Conservation (phyloP, 768 basidiomycete genomes). For the Tricholoma sp. region DNA sequence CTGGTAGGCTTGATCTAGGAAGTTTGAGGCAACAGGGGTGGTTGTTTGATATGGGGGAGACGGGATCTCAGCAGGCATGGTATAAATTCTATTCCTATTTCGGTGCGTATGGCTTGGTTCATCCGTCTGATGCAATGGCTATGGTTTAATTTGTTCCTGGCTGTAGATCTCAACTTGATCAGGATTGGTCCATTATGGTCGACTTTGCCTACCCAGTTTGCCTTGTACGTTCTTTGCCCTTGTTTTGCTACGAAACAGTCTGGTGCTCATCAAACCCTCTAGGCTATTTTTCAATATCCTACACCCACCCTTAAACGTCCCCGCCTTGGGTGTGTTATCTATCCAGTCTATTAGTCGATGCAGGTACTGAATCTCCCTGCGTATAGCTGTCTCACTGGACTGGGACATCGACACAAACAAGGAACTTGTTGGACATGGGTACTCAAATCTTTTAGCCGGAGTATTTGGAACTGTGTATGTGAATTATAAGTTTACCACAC, state of each 20-base stretch:
- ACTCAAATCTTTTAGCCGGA: slow-evolving; percentile 84
- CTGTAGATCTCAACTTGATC: slow-evolving; percentile 55
- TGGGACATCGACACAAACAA: slow-evolving; percentile 88
- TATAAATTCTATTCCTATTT: slow-evolving; percentile 82
- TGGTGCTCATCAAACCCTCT: not conserved
- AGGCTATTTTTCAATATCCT: slow-evolving; percentile 83
- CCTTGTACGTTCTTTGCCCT: slow-evolving; percentile 70
- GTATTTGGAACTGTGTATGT: slow-evolving; percentile 73
- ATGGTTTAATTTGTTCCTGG: not conserved
- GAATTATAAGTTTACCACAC: not conserved
- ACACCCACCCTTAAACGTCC: slow-evolving; percentile 85
- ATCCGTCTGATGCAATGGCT: not conserved
- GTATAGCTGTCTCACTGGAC: slow-evolving; percentile 76
- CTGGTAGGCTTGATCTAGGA: slow-evolving; percentile 54
- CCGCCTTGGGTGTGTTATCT: slow-evolving; percentile 64
- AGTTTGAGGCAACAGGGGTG: slow-evolving; percentile 65
- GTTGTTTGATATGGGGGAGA: slow-evolving; percentile 71
- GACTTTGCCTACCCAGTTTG: slow-evolving; percentile 92
- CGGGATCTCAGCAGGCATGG: slow-evolving; percentile 47
- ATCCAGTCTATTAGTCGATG: not conserved
- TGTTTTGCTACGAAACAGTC: too few species aligned
- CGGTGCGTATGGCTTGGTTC: slow-evolving; percentile 40
- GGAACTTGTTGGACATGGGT: slow-evolving; percentile 90
- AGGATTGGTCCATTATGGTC: slow-evolving; percentile 65
- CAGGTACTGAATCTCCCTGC: not conserved